A percentile compares a stretch with the other conserved stretches of the same genome.
Conservation (phyloP, 768 basidiomycete genomes). For the Tulasnella sp. region DNA sequence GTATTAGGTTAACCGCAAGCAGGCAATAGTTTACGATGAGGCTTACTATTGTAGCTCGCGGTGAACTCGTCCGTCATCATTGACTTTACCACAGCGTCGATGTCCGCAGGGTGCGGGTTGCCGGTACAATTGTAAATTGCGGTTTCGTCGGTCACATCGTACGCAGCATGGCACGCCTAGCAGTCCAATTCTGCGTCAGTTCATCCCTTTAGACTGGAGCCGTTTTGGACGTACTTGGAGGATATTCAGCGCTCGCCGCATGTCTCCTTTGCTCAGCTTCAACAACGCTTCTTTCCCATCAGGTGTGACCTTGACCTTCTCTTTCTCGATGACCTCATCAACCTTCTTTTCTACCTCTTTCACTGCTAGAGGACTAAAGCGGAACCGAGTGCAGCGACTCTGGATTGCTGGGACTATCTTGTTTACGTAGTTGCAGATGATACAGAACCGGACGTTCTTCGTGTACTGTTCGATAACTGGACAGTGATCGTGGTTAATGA, state of each 20-base stretch:
- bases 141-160: constrained; percentile 82
- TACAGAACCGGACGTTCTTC: constrained; percentile 98
- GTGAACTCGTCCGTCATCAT: constrained; percentile 98
- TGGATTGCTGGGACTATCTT: constrained; percentile 98
- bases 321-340: constrained; percentile 74
- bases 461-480: constrained; percentile 96
- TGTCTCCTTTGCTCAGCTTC: constrained; percentile 95
- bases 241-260: constrained; percentile 95
- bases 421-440: constrained; percentile 99
- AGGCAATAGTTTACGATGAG: neutral
- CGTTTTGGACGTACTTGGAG: constrained; percentile 62
- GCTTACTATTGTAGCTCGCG: constrained; percentile 78
- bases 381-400: constrained; percentile 95
- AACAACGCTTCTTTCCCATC: constrained; percentile 89
- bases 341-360: constrained; percentile 83
- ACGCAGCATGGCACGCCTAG: constrained; percentile 93
- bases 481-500: neutral
- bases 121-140: constrained; percentile 98
- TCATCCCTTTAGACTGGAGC: neutral
- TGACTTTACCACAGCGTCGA: constrained; percentile 88
- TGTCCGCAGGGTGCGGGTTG: constrained; percentile 92
- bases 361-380: constrained; percentile 91
- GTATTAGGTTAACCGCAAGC: neutral
- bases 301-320: constrained; percentile 82
- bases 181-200: neutral